Evolutionary conservation across 2,329 filamentous ascomycete species (phyloP).

Genomic region (Chrysoporthe austroafricana): DNA sequence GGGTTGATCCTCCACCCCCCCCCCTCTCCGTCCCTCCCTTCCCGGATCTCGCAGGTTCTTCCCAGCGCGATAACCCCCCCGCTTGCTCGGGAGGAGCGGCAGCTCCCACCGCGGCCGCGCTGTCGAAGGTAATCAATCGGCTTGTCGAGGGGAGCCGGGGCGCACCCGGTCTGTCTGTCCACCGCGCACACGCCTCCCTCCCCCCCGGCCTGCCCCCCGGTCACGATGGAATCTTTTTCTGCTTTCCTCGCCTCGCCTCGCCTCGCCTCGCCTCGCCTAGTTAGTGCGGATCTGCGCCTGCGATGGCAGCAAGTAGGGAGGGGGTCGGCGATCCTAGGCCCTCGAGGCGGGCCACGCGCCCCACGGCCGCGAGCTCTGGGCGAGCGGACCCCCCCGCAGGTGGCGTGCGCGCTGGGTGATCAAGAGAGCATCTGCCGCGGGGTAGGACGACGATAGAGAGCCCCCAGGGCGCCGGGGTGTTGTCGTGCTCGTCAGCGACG

Average conservation of each 20-base stretch:
- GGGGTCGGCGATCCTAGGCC: no score
- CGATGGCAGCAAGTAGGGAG: background rate
- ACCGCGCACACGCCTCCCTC: no score
- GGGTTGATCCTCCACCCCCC: background rate
- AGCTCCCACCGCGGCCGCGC: conserved; percentile 22
- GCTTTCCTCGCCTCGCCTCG: conserved; percentile 4
- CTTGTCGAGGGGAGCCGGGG: conserved; percentile 15
- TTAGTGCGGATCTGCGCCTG: conserved; percentile 6
- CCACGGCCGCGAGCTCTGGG: no score
- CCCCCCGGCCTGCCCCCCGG: no score
- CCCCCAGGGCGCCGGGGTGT: no score
- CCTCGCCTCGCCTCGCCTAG: conserved; percentile 10
- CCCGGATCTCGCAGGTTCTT: background rate
- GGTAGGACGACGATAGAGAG: no score
- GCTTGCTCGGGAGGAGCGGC: conserved; percentile 24
- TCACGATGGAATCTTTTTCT: background rate
- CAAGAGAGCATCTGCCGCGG: no score
- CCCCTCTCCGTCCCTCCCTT: background rate
- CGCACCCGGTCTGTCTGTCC: background rate
- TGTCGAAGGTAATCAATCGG: conserved; percentile 11
- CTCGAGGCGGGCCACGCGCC: no score
- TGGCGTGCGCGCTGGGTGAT: no score
- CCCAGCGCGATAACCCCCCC: background rate
- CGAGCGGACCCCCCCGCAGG: no score
- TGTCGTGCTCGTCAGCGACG: background rate